Evolutionary conservation across 768 basidiomycete genomes (phyloP), one percentile per base, ranked within the genome.

Genomic region (Hypsizygus marmoreus): DNA sequence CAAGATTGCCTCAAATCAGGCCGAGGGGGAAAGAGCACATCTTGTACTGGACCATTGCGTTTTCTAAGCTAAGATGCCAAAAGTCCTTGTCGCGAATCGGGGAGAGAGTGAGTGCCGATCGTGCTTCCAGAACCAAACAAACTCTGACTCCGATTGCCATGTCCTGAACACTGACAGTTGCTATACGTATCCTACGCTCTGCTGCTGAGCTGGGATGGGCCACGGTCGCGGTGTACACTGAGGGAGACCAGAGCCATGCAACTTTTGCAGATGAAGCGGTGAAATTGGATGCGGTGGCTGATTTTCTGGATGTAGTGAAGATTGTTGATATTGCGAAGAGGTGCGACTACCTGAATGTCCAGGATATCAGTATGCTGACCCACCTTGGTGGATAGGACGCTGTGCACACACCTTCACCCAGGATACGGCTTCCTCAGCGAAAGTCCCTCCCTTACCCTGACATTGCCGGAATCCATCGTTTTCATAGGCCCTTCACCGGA

Each of bases 341-440:
- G 68, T 64, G 36, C 16, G 62, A 45, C 14, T 35, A 22, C 25
- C 19, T 4, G 32, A 14, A 13, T 34, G 14, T 19, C 34, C 13
- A 2, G 17, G 28, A 39, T 11, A 1, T 14, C 25, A 5, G 14
- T 38, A 11, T 12, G n/a, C 42, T 42, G n/a, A 30, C 9, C 6
- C 22, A 8, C 39, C 22, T 16, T 10, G 7, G 33, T 43, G 19
- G 20, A 26, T 32, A 70, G 68, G 20, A 49, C 59, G 1, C 28
- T 59, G 16, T 72, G 67, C 40, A 71, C 69, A 4, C 71, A 73
- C 46, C 37, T 76, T 5, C 72, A 68, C 46, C 56, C 47, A 40
- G 90, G 90, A 19, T 93, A 93, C 60, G 89, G 90, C 25, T 94
- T 95, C 75, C 73, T 95, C 26, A 88, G 88, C 43, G 91, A 95